These are phyloP conservation scores for Plasmodium billcollinsi DNA, from an alignment of 169 alveolate genomes.

Conservation along the genomic window DNA sequence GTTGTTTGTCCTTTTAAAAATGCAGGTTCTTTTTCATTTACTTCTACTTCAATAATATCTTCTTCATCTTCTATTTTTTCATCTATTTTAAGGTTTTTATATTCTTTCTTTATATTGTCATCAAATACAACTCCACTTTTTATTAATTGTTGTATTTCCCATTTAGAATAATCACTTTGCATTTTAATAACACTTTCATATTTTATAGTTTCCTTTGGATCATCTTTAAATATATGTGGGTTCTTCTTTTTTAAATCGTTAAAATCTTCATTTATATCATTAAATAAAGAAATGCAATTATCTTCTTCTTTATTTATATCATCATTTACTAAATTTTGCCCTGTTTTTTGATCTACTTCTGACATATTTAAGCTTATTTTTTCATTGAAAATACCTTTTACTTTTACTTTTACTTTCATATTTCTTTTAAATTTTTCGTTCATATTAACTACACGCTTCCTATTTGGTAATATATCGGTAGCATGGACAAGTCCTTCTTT, in stretches of 20 bases:
- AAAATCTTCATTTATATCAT: conserved; percentile 29
- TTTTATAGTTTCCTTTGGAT: conserved; percentile 43
- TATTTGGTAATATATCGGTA: conserved; percentile 80
- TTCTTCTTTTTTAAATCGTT: conserved; percentile 27
- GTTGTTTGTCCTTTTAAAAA: conserved; percentile 97
- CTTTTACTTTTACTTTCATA: conserved; percentile 80
- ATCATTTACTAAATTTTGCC: conserved; percentile 76
- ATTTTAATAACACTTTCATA: conserved; percentile 78
- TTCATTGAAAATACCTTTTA: conserved; percentile 60
- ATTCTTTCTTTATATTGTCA: conserved; percentile 70
- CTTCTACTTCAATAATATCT: conserved; percentile 90
- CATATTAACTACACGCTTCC: conserved; percentile 50
- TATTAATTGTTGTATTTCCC: conserved; percentile 85
- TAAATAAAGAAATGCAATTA: conserved; percentile 7
- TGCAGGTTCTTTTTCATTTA: conserved; percentile 95
- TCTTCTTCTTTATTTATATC: conserved; percentile 7
- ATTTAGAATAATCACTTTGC: conserved; percentile 81
- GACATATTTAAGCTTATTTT: conserved; percentile 89
- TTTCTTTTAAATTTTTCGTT: conserved; percentile 41
- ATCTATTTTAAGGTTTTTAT: conserved; percentile 30
- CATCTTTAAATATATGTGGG: conserved; percentile 15
- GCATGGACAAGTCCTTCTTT: conserved; percentile 87
- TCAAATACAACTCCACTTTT: conserved; percentile 79
- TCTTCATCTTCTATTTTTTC: conserved; percentile 81
- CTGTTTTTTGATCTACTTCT: conserved; percentile 88